These are phyloP conservation scores for Mycena albidolilacea DNA, from an alignment of 768 basidiomycete species.

Conservation along the genomic window DNA sequence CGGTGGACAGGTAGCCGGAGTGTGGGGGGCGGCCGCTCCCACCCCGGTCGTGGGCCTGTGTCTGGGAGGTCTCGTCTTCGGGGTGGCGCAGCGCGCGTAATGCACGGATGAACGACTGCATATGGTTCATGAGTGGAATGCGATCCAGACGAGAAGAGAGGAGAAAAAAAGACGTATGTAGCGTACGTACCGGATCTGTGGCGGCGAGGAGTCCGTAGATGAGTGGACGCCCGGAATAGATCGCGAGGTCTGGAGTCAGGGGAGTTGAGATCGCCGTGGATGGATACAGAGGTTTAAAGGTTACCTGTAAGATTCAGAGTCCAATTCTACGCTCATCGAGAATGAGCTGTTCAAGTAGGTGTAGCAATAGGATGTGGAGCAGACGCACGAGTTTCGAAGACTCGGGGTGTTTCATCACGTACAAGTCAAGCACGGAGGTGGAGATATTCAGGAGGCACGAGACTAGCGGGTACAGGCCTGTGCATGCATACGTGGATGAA, in stretches of 20 bases:
- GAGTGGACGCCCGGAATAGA: slow-evolving; percentile 13
- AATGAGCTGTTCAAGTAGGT: not conserved
- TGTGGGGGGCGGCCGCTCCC: not conserved
- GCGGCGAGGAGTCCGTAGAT: slow-evolving; percentile 12
- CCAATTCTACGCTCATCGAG: slow-evolving; percentile 2
- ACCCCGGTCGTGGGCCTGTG: not conserved
- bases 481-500: not conserved
- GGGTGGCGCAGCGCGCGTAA: slow-evolving; percentile 17
- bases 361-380: not conserved
- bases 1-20: slow-evolving; percentile 8
- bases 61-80: slow-evolving; percentile 6
- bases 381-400: not conserved
- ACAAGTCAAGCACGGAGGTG: slow-evolving; percentile 4
- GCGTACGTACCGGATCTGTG: slow-evolving; percentile 16
- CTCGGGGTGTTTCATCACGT: not conserved
- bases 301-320: slow-evolving; percentile 12
- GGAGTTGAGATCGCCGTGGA: not conserved
- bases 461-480: slow-evolving; percentile 18
- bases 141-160: too few species aligned
- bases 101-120: slow-evolving; percentile 22
- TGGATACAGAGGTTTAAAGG: not conserved
- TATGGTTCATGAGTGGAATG: not conserved
- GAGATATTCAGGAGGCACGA: slow-evolving; percentile 20
- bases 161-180: too few species aligned
- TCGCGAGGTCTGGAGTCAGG: slow-evolving; percentile 9